phyloP scores from a whole-genome alignment of 805 yeast genomes.

The Candida easanensis region DNA sequence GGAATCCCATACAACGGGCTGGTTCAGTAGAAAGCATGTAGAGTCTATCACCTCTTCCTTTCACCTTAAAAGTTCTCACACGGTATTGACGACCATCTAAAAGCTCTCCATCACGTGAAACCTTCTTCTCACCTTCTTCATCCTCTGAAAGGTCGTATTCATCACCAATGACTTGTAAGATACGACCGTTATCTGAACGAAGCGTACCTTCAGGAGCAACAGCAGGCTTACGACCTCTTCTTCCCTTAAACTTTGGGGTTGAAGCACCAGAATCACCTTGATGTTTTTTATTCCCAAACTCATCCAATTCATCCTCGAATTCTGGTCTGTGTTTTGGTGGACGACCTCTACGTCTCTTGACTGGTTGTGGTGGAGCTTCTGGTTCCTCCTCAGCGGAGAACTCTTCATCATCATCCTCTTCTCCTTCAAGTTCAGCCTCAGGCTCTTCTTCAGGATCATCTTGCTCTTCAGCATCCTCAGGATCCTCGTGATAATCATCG shows the following conservation, averaged over 20 bases:
- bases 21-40: slow-evolving; percentile 96
- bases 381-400: slow-evolving; percentile 2
- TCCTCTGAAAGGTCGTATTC: slow-evolving; percentile 79
- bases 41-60: slow-evolving; percentile 58
- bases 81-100: slow-evolving; percentile 73
- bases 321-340: slow-evolving; percentile 12
- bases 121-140: slow-evolving; percentile 72
- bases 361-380: slow-evolving; percentile 2
- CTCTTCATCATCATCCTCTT: slow-evolving; percentile 7
- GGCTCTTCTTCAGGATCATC: slow-evolving; percentile 1
- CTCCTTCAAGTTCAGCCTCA: slow-evolving; percentile 1
- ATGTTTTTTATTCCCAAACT: slow-evolving; percentile 8
- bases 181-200: slow-evolving; percentile 67
- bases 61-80: slow-evolving; percentile 62
- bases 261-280: slow-evolving; percentile 4
- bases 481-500: not conserved
- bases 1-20: slow-evolving; percentile 89
- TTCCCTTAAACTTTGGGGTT: slow-evolving; percentile 28
- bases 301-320: slow-evolving; percentile 27
- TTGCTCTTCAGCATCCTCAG: not conserved
- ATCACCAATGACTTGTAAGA: slow-evolving; percentile 62
- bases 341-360: slow-evolving; percentile 26
- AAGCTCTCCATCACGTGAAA: slow-evolving; percentile 64
- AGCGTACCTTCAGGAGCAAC: slow-evolving; percentile 31
- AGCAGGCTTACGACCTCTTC: slow-evolving; percentile 41